Base-by-base conservation (phyloP, 495 filamentous ascomycete genomes). In the Parmelia sp. region DNA sequence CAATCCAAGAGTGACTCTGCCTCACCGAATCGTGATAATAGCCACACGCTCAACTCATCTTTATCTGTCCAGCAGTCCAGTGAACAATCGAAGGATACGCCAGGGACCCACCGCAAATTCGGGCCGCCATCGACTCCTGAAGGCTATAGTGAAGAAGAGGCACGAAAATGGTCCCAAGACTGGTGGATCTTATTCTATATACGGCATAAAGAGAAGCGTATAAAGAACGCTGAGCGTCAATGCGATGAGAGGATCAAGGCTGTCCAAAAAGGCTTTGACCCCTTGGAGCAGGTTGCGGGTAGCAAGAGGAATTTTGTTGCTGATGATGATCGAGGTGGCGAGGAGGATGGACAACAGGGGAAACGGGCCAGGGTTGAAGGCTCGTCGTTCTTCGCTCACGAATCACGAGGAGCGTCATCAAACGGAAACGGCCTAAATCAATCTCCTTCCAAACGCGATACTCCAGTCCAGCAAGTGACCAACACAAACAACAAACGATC, bases 401-500 rank as follows among this genome's bases (percentile, higher is more conserved):
- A 17, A 33, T 40, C 59, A 61, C 60, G 19, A 53, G 42, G 45
- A 11, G 23, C 42, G 29, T 45, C 21, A 37, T 44, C 27, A 23
- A 45, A 60, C 4, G 58, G 58, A 60, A 62, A 9, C 27, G 12
- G 51, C 51, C 14, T 31, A 33, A 25, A 2, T 31, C 25, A 58
- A 39, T 29, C 47, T 17, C n/a, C 29, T 45, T 60, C 36, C 15
- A 37, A 35, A 12, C 35, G 55, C 36, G 12, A 51, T 35, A 37
- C 27, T 53, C 35, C 59, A 10, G 36, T 10, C 19, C 27, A 57
- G 19, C 61, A 37, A 0, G 11, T 21, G 25, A 29, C 42, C n/a
- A 60, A 53, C n/a, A 10, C 27, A 12, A 33, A 57, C n/a, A 23
- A 51, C n/a, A 76, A 76, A 60, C 66, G 74, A 61, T 72, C 71